These are phyloP conservation scores for Lasiosphaeris hirsuta DNA, from an alignment of 495 filamentous ascomycete genomes.

Conservation along the genomic window DNA sequence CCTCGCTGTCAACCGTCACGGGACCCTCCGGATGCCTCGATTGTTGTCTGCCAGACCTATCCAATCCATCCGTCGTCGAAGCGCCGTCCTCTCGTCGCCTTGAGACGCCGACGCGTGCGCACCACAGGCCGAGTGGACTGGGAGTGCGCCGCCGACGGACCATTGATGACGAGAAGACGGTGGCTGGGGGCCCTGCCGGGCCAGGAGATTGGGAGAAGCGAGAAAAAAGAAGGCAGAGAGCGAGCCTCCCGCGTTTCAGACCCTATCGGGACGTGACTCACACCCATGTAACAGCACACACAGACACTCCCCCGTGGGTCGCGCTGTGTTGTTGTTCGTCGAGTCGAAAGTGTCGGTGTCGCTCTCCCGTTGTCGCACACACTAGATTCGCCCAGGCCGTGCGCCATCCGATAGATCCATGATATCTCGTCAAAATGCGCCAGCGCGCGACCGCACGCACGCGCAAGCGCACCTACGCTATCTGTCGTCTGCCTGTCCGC, in stretches of 20 bases:
- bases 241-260: constrained; percentile 11
- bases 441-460: not conserved
- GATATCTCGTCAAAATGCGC: not conserved
- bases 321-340: not conserved
- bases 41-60: not conserved
- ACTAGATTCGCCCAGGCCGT: constrained; percentile 1
- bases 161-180: not conserved
- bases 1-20: constrained; percentile 10
- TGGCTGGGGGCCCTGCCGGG: not conserved
- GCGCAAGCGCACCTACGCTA: no score
- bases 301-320: not conserved
- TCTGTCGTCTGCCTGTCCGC: no score
- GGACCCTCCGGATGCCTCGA: not conserved
- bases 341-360: constrained; percentile 1
- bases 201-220: not conserved
- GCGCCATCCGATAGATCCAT: constrained; percentile 9
- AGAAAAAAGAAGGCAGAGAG: not conserved
- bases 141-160: no score
- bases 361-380: not conserved
- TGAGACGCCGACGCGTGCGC: no score
- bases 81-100: no score
- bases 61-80: no score
- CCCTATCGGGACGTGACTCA: constrained; percentile 2
- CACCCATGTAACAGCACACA: not conserved
- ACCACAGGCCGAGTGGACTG: no score